Evolutionary conservation across 352 stramenopile genomes (phyloP), one percentile per base, ranked within the genome.

Genomic region (Phytophthora ramorum): DNA sequence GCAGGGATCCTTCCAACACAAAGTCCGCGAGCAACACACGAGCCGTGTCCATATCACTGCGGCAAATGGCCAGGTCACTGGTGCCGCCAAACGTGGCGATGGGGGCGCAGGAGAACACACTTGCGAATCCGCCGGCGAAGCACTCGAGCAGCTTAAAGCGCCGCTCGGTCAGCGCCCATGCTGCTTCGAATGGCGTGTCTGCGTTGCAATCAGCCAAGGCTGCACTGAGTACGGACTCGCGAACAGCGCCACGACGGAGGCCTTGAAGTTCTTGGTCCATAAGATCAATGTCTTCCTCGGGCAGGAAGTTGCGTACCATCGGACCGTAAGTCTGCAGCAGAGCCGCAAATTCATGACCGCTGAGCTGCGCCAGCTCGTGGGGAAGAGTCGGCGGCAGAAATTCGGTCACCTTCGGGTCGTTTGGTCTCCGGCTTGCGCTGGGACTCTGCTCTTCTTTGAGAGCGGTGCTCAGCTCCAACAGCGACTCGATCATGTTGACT

Each of bases 71-170:
- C 17, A 81, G 12, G 19, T 74, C 61, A 20, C 63, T 53, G 16
- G 57, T 68, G 7, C 48, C 34, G 7, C 53, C 69, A 20, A 24
- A 30, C 2, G 32, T 62, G 16, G 49, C 26, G 37, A 64, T 64
- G 4, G 58, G 54, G 2, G 37, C 14, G 20, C 62, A 72, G 7
- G 65, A 59, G 32, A 78, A 81, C 2, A 84, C 69, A 28, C 75
- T 89, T 20, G 83, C 83, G 14, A 92, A 73, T 0, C 81, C 81
- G 2, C 77, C 83, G 0, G 79, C 83, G 45, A 92, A 90, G 19
- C 66, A 64, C 62, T 90, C 79, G 10, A 92, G 71, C 28, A 70
- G 43, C 19, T 64, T 68, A 37, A 89, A 92, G 8, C 81, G 77
- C 0, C 68, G 55, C 4, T 68, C 48, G 0, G 72, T 81, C 7